Conservation (phyloP, 2,329 filamentous ascomycete species). For the Fusarium dlaminii region DNA sequence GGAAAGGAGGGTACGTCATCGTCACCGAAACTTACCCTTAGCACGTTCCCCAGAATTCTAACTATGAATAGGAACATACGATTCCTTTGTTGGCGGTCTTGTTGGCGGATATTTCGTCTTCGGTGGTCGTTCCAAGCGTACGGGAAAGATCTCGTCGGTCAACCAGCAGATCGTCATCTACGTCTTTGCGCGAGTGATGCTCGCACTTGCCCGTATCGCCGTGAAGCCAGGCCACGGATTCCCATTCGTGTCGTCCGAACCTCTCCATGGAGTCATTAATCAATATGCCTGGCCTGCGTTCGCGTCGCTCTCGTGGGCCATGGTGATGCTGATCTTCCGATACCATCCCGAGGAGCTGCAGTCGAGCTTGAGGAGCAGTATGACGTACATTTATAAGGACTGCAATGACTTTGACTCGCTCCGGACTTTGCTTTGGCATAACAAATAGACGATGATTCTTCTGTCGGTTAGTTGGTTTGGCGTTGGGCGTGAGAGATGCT, state of each 20-base stretch:
- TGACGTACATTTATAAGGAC: slow-evolving; percentile 96
- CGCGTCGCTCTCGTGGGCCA: slow-evolving; percentile 88
- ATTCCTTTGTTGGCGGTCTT: slow-evolving; percentile 87
- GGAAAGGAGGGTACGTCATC: slow-evolving; percentile 67
- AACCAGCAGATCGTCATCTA: slow-evolving; percentile 99
- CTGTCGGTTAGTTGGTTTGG: slow-evolving; percentile 28
- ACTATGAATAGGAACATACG: slow-evolving; percentile 67
- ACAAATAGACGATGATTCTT: slow-evolving; percentile 61
- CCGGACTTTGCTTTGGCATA: slow-evolving; percentile 86
- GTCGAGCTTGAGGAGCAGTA: slow-evolving; percentile 89
- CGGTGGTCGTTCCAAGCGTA: slow-evolving; percentile 70
- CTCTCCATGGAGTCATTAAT: slow-evolving; percentile 61
- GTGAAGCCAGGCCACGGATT: slow-evolving; percentile 71
- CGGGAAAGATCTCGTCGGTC: slow-evolving; percentile 77
- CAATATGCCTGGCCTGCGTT: slow-evolving; percentile 91
- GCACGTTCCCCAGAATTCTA: neutral
- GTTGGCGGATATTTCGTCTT: slow-evolving; percentile 94
- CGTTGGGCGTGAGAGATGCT: slow-evolving; percentile 20
- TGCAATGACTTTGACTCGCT: slow-evolving; percentile 90
- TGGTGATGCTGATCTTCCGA: slow-evolving; percentile 95
- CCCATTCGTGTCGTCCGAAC: slow-evolving; percentile 59
- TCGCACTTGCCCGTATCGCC: slow-evolving; percentile 84
- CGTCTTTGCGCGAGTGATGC: slow-evolving; percentile 89
- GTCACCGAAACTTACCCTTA: neutral
- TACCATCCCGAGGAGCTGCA: slow-evolving; percentile 93